Base-by-base conservation (phyloP, 129 eudicot genomes). In the sunflower (Helianthus annuus) region DNA sequence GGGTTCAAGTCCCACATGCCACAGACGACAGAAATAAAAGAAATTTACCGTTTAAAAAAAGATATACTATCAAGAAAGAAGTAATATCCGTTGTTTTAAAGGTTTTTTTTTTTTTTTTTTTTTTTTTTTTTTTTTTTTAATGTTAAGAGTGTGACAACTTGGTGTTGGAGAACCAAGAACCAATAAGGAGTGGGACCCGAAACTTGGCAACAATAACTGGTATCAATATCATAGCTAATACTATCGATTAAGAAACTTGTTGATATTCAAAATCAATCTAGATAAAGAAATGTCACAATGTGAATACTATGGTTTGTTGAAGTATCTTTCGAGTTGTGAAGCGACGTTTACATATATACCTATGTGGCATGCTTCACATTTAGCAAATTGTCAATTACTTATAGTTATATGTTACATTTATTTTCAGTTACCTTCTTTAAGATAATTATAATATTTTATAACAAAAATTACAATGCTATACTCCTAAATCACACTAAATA, bases 281-380 rank as follows among this genome's bases (percentile, higher is more conserved):
- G 7, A 54, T 16, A 54, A 5, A 54, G 32, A 54, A 54, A 16
- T 16, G 5, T 7, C 12, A 9, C 16, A 59, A 59, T 59, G 64
- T 59, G 64, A 58, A 27, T 59, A 66, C 68, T 51, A 64, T 16
- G 14, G 11, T 24, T 36, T 14, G 45, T 68, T 51, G 78, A 79
- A 80, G 72, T 17, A 78, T 67, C 36, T 32, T 80, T 83, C 81
- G 78, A 76, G 75, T 83, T 83, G 76, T 70, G 81, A 75, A 79
- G 83, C 49, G 42, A 64, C 22, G 32, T 64, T 16, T 42, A 44
- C 69, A n/a, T 42, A 44, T 52, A n/a, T 39, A 36, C 44, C 69
- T 64, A 8, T 64, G 69, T 64, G 52, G 7, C 52, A 64, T 29
- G 49, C 42, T 36, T 39, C 27, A 53, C 17, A 16, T 64, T 16